A percentile compares a stretch with the other conserved stretches of the same genome.
phyloP scores from a whole-genome alignment of 495 filamentous ascomycete genomes.

The Annulohypoxylon maeteangense region DNA sequence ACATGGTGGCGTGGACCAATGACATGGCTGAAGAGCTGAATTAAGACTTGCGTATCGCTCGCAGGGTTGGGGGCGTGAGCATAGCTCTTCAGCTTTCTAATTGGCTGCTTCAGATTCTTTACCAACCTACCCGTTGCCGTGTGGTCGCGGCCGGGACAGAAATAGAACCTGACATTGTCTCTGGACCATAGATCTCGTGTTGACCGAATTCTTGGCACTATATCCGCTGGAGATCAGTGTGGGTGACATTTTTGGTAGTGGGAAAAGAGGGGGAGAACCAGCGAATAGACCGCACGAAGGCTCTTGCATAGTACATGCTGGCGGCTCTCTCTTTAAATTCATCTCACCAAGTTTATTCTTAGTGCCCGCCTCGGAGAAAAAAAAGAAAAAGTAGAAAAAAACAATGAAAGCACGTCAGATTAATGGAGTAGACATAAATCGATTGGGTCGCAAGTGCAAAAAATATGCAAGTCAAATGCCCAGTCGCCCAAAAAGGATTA shows the following conservation, averaged over 20 bases:
- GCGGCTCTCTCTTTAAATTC: conserved; percentile 33
- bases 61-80: conserved; percentile 26
- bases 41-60: conserved; percentile 37
- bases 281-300: conserved; percentile 25
- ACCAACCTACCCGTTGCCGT: conserved; percentile 25
- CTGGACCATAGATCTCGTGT: conserved; percentile 41
- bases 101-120: conserved; percentile 40
- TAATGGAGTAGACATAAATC: conserved; percentile 17
- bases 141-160: conserved; percentile 33
- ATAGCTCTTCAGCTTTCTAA: conserved; percentile 33
- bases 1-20: conserved; percentile 23
- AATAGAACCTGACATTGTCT: conserved; percentile 39
- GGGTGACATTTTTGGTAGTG: conserved; percentile 16
- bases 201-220: conserved; percentile 34
- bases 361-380: conserved; percentile 27
- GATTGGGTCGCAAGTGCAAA: conserved; percentile 28
- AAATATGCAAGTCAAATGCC: conserved; percentile 21
- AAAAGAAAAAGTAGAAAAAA: not conserved
- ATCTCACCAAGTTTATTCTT: conserved; percentile 36
- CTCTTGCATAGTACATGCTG: conserved; percentile 21
- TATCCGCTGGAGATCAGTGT: conserved; percentile 35
- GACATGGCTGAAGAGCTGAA: conserved; percentile 35
- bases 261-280: conserved; percentile 8
- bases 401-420: conserved; percentile 28
- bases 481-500: conserved; percentile 10